Base-by-base conservation (phyloP, 225 moss, liverwort and hornwort genomes). In the Marchantia paleacea region DNA sequence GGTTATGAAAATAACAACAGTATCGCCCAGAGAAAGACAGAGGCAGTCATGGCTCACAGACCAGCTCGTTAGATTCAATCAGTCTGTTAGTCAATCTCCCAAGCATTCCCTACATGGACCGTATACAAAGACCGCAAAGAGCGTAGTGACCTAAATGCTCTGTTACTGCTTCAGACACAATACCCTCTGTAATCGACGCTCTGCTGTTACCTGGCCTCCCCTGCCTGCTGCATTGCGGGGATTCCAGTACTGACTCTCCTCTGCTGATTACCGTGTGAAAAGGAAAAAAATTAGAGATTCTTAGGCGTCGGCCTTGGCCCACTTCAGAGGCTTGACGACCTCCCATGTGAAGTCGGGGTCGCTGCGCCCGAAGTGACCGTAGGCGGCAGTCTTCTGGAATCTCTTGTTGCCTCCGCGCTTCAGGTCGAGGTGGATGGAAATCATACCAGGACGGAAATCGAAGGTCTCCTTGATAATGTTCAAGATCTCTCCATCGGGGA, bases 281-380 rank as follows among this genome's bases (percentile, higher is more conserved):
- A 25, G 39, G 39, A 62, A 78, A 78, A 79, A 39, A 70, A 30
- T 55, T 29, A 52, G 15, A 75, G 20, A 6, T 10, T 29, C 63
- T 72, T 63, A 81, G 24, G 69, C 78, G 7, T 70, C 73, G 0
- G 83, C 75, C 83, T 96, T 96, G 67, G 82, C 79, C 92, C 92
- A 97, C 87, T 97, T 97, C 0, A 97, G 81, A 0, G 93, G 88
- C 93, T 94, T 97, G 0, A 97, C 94, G 8, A 62, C 75, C 90
- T 97, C 96, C 96, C 96, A 97, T 0, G 96, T 97, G 86, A 97
- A 97, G 88, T 97, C 96, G 0, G 94, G 91, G 67, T 88, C 96
- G 65, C 0, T 79, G 30, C 96, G 89, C 4, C 96, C 96, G 69
- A 96, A 96, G 77, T 96, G 96, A 4, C 93, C 93, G 76, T 93